Base-by-base conservation (phyloP, 768 basidiomycete genomes). In the Tylopilus felleus region DNA sequence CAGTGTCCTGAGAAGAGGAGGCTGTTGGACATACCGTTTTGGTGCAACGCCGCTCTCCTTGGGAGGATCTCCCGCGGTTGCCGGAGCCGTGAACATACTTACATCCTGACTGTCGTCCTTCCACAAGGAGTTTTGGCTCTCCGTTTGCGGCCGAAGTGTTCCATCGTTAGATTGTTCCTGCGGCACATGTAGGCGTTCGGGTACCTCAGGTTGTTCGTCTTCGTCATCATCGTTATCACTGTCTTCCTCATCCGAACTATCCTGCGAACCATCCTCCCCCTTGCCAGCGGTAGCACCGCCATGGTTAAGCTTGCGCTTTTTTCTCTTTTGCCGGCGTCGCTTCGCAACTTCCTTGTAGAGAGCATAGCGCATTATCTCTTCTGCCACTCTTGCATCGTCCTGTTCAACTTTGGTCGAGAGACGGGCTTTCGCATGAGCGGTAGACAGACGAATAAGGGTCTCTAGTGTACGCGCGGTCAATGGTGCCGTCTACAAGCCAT, bases 401-500 rank as follows among this genome's bases (percentile, higher is more conserved):
- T 87, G 81, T 63, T 91, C 85, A 12, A 99, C 91, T 60, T 89
- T 89, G 41, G 81, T 55, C 8, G 94, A 95, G 9, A 99, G 79
- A 19, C 96, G 86, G 16, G 93, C 85, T 72, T 99, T 99, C 42
- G 97, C 97, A 72, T 99, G 97, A 1, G 97, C 97, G 17, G 96
- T 99, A 5, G 97, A 85, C 9, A 99, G 81, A 77, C 97, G 97
- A 71, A 99, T 99, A 45, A 99, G 81, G 0, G 97, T 99, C 73
- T 99, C 97, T 55, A 99, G 84, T 4, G 97, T 97, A 80, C 97
- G 95, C 19, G 97, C 96, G 3, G 97, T 99, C 62, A 99, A 75
- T 10, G 97, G 97, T 5, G 96, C 90, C 5, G 97, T 99, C 96
- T 98, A 62, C 49, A 49, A 16, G 33, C 52, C 51, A 58, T 41